phyloP scores from a whole-genome alignment of 2,329 filamentous ascomycete genomes.

The Akanthomyces uredinophilus region DNA sequence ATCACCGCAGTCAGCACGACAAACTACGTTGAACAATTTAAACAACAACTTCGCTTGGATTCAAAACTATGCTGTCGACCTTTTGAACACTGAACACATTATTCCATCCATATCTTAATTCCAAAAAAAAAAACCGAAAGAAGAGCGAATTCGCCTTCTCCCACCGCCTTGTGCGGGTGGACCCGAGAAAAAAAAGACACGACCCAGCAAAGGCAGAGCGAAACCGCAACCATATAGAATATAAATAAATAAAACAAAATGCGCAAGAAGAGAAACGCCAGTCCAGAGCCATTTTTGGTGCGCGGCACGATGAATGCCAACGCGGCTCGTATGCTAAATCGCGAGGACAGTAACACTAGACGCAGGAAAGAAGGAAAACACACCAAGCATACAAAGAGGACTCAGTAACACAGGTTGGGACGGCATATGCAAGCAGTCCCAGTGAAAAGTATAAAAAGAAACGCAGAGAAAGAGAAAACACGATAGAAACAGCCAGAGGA shows the following conservation, averaged over 20 bases:
- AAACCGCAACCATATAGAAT: conserved; percentile 4
- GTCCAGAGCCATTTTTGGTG: conserved; percentile 4
- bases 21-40: background rate
- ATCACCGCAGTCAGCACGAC: too few relatives aligned
- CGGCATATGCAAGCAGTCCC: background rate
- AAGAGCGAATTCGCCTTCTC: background rate
- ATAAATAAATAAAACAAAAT: background rate
- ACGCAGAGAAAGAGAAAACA: background rate
- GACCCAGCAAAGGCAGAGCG: background rate
- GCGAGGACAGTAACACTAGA: background rate
- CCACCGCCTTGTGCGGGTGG: background rate
- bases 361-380: background rate
- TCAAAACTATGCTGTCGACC: conserved; percentile 11
- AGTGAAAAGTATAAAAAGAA: background rate
- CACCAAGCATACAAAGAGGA: too few relatives aligned
- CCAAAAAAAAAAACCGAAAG: background rate
- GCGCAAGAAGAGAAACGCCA: conserved; percentile 1
- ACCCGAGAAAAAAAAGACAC: background rate
- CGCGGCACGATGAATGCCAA: background rate
- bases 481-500: background rate
- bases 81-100: conserved; percentile 1
- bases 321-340: conserved; percentile 17
- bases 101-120: conserved; percentile 3
- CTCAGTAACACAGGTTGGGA: background rate
- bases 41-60: background rate